These are phyloP conservation scores for Globisporangium abappressorium DNA, from an alignment of 352 stramenopile species.

Conservation along the genomic window DNA sequence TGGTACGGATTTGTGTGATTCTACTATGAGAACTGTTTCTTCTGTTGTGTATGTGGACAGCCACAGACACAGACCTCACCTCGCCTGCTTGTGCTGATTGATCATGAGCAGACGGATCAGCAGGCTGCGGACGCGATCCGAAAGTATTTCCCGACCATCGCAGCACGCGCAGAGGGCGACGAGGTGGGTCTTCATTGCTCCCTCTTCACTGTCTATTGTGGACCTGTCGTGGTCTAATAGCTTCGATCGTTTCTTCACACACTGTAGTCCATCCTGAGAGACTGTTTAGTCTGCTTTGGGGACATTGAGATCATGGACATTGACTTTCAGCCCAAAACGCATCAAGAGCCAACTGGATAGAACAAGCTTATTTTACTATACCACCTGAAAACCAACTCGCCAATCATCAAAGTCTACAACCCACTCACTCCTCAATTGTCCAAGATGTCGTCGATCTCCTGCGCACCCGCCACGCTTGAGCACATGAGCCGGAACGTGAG, in stretches of 20 bases:
- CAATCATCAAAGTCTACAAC: background rate
- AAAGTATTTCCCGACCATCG: constrained; percentile 65
- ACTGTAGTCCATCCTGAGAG: constrained; percentile 21
- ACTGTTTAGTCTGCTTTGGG: constrained; percentile 50
- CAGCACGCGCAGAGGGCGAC: constrained; percentile 37
- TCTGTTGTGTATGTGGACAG: background rate
- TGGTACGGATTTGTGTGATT: constrained; percentile 20
- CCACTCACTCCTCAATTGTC: background rate
- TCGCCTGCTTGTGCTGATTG: background rate
- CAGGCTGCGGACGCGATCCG: constrained; percentile 52
- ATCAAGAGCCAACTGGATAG: background rate
- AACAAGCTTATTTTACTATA: background rate
- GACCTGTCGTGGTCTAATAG: background rate
- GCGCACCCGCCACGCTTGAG: constrained; percentile 34
- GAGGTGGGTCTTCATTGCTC: constrained; percentile 20
- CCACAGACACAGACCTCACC: background rate
- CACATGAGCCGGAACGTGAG: constrained; percentile 86
- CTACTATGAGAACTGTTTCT: background rate
- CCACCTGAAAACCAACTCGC: background rate
- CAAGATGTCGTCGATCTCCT: constrained; percentile 22
- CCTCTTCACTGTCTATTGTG: background rate
- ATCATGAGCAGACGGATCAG: constrained; percentile 39
- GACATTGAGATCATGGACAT: constrained; percentile 36
- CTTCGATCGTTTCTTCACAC: constrained; percentile 1
- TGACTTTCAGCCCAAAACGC: constrained; percentile 9